A percentile compares a stretch with the other conserved stretches of the same genome.
Conservation (phyloP, 2,329 filamentous ascomycete species). For the Rutstroemia sp. region DNA sequence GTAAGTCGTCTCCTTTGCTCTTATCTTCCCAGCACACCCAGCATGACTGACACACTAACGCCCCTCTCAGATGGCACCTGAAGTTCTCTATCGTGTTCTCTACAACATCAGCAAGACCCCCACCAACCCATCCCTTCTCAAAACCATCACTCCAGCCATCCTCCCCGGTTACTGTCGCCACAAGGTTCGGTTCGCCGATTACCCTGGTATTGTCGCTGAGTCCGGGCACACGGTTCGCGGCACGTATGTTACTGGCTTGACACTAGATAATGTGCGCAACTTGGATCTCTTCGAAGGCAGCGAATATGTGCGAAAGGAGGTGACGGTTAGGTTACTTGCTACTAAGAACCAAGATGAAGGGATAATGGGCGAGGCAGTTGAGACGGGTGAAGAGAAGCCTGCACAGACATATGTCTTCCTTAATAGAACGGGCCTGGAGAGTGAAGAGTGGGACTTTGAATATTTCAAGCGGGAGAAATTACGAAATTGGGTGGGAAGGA, state of each 20-base stretch:
- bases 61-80: conserved; percentile 60
- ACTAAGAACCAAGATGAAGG: neutral
- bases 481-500: conserved; percentile 36
- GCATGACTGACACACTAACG: neutral
- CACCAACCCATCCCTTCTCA: conserved; percentile 36
- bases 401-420: conserved; percentile 61
- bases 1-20: neutral
- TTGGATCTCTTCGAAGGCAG: conserved; percentile 77
- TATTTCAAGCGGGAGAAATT: conserved; percentile 74
- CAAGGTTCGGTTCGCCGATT: conserved; percentile 64
- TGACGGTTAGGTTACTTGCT: conserved; percentile 43
- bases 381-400: conserved; percentile 11
- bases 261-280: conserved; percentile 63
- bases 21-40: neutral
- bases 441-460: conserved; percentile 79
- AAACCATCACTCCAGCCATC: conserved; percentile 64
- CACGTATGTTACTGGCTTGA: conserved; percentile 70
- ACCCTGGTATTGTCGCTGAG: conserved; percentile 67
- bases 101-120: conserved; percentile 40
- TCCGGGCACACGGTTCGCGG: conserved; percentile 58
- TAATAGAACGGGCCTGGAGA: conserved; percentile 48
- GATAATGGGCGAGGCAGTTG: conserved; percentile 8
- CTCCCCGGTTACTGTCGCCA: conserved; percentile 65
- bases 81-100: conserved; percentile 80
- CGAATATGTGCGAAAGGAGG: conserved; percentile 57